phyloP scores from a whole-genome alignment of 768 basidiomycete species.

The Tricholoma sp. region DNA sequence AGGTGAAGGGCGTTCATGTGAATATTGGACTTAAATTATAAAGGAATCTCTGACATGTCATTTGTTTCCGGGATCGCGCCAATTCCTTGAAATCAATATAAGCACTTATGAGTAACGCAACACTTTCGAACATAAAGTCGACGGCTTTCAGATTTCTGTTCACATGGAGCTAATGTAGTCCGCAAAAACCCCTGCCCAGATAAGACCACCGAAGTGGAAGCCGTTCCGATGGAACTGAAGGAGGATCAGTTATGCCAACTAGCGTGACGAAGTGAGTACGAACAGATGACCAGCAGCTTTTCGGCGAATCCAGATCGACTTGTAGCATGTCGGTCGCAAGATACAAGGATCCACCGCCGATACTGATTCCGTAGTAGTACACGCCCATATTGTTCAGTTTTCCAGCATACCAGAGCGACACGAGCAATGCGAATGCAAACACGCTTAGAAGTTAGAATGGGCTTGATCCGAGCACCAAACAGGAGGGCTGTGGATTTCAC shows the following conservation, averaged over 20 bases:
- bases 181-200: conserved; percentile 11
- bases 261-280: background rate
- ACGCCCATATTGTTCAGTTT: conserved; percentile 9
- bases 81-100: no score
- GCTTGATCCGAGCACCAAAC: conserved; percentile 12
- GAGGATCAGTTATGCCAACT: background rate
- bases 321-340: conserved; percentile 7
- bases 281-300: conserved; percentile 14
- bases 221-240: conserved; percentile 16
- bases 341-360: conserved; percentile 9
- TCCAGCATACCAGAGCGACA: conserved; percentile 10
- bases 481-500: conserved; percentile 14
- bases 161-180: conserved; percentile 10
- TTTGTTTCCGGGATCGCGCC: no score
- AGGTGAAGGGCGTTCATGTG: conserved; percentile 6
- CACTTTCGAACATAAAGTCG: no score
- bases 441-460: conserved; percentile 8
- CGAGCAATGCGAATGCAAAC: conserved; percentile 9
- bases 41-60: background rate
- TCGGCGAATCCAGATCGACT: conserved; percentile 11
- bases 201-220: conserved; percentile 13
- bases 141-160: background rate
- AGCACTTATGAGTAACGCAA: no score
- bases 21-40: background rate
- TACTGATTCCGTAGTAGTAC: conserved; percentile 10